Conservation (phyloP, 2,329 filamentous ascomycete genomes). For the Thielaviopsis populi region DNA sequence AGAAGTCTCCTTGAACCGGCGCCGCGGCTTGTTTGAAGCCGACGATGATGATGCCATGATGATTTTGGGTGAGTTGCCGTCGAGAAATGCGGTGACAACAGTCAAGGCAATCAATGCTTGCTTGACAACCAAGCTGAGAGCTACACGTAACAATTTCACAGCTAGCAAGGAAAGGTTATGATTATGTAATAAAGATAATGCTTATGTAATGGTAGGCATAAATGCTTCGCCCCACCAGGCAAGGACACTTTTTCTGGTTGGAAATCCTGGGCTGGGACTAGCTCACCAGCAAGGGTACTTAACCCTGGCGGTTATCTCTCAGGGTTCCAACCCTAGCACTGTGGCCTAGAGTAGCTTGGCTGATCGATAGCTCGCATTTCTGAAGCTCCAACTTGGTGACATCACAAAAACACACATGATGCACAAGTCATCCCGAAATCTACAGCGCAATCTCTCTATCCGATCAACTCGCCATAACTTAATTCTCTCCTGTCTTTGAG, state of each 20-base stretch:
- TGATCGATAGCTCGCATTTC: too few relatives aligned
- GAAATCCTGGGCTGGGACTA: too few relatives aligned
- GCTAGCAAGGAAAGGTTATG: not conserved
- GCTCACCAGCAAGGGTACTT: too few relatives aligned
- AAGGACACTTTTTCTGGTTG: too few relatives aligned
- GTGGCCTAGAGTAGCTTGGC: too few relatives aligned
- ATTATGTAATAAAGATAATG: not conserved
- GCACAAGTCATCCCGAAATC: not conserved
- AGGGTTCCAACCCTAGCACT: too few relatives aligned
- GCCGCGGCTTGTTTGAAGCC: constrained; percentile 44
- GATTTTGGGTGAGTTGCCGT: not conserved
- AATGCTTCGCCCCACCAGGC: not conserved
- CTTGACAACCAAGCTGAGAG: not conserved
- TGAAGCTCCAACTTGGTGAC: too few relatives aligned
- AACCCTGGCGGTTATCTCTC: too few relatives aligned
- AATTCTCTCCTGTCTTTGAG: constrained; percentile 18
- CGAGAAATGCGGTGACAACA: not conserved
- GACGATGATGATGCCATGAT: constrained; percentile 37
- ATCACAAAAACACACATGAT: too few relatives aligned
- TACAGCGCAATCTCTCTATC: not conserved
- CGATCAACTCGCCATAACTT: not conserved
- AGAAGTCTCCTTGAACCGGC: constrained; percentile 37
- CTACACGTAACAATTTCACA: not conserved
- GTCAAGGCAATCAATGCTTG: not conserved
- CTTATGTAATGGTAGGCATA: not conserved